Evolutionary conservation across 345 rosid genomes (phyloP), one percentile per base, ranked within the genome.

Genomic region (Sisymbrium irio): DNA sequence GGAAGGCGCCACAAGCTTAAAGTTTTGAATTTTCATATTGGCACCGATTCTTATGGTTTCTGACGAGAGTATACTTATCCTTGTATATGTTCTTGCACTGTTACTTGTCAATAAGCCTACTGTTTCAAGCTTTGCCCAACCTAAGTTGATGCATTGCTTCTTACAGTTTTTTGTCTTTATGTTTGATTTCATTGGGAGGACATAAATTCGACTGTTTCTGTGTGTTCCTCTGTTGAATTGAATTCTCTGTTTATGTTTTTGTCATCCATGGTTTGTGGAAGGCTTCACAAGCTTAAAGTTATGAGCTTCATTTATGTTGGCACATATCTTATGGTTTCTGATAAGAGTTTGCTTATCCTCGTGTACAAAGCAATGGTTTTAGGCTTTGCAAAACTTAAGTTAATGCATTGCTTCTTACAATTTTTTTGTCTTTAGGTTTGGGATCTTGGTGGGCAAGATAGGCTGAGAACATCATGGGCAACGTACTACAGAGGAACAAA

Each of bases 401-500:
- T 64, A 13, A 17, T 18, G 42, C 45, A 47, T 18, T 46, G 42
- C 18, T 68, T 20, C 15, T 27, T 25, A 12, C 62, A 9, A 39
- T n/a, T 10, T 41, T n/a, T 8, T 72, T 74, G 54, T 59, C 8
- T 46, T 54, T 79, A 90, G 96, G 97, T 86, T 4, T 93, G 96
- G 98, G 97, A 93, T 77, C 89, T 93, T 30, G 98, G 98, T 0
- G 98, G 98, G 47, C 98, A 93, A 84, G 98, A 90, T 7, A 82
- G 97, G 62, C 84, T 93, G 7, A 79, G 98, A 76, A 86, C 93
- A 54, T 93, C 97, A 1, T 93, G 98, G 98, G 93, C 95, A 35
- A 93, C 98, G n/a, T 90, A 90, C 73, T 93, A 88, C 56, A 87
- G 96, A 9, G 98, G 97, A 72, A 90, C 96, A 7, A 89, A 93